A percentile compares a stretch with the other conserved stretches of the same genome.
These are phyloP conservation scores for sorghum (Sorghum bicolor) DNA, from an alignment of 176 grass and related monocot genomes.

Conservation along the genomic window Sorghum_bicolor_NCBIv3 NC_012873.2:66877501-66878000, in stretches of 20 bases:
- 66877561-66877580: not conserved
- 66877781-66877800: not conserved
- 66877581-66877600: conserved; percentile 21
- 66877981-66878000: too few relatives aligned
- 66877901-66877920: too few relatives aligned
- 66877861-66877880: too few relatives aligned
- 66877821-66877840: not conserved
- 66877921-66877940: too few relatives aligned
- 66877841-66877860: not conserved
- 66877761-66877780: not conserved
- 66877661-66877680: not conserved
- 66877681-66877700: conserved; percentile 1
- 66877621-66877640: not conserved
- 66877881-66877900: too few relatives aligned
- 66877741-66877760: not conserved
- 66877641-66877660: conserved; percentile 31
- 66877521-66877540: not conserved
- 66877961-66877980: too few relatives aligned
- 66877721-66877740: not conserved
- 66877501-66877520: not conserved
- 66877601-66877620: conserved; percentile 24
- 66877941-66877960: too few relatives aligned
- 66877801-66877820: not conserved
- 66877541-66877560: not conserved
- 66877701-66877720: not conserved